Percentiles rank a stretch among this genome's conserved stretches.
phyloP scores from a whole-genome alignment of 371 early-diverging fungal species.

The Cokeromyces recurvatus region DNA sequence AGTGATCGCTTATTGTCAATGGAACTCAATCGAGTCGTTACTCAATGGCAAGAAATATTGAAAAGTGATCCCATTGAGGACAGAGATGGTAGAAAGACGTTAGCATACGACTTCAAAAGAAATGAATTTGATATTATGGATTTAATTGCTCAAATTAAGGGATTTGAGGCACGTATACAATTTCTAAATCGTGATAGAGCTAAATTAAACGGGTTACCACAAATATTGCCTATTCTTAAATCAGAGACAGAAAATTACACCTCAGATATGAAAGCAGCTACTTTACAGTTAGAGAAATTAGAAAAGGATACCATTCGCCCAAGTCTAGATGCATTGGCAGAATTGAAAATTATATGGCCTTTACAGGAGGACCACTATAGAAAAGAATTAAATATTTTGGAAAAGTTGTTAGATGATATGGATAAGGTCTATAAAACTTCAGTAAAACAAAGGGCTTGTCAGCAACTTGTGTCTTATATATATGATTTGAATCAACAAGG shows the following conservation, averaged over 20 bases:
- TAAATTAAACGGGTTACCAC: conserved; percentile 13
- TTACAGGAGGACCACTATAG: neutral
- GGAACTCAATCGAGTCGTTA: too few species aligned
- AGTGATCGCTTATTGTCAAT: too few species aligned
- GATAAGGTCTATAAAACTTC: neutral
- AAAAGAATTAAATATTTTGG: neutral
- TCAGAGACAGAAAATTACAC: conserved; percentile 5
- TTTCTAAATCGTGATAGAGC: conserved; percentile 2
- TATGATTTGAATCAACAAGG: neutral
- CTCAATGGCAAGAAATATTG: too few species aligned
- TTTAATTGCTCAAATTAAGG: conserved; percentile 12
- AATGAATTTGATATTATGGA: conserved; percentile 15
- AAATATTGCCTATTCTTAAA: conserved; percentile 10
- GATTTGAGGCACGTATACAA: conserved; percentile 9
- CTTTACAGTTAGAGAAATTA: neutral
- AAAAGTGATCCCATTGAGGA: too few species aligned
- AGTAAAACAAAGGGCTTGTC: conserved; percentile 8
- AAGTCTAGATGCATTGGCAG: neutral
- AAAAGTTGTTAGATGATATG: neutral
- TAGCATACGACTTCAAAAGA: neutral
- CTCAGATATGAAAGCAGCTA: conserved; percentile 2
- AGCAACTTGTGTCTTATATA: conserved; percentile 6
- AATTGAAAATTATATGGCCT: neutral
- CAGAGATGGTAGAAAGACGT: neutral
- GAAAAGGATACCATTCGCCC: conserved; percentile 10